These are phyloP conservation scores for Pyronema omphalodes DNA, from an alignment of 495 filamentous ascomycete species.

Conservation along the genomic window DNA sequence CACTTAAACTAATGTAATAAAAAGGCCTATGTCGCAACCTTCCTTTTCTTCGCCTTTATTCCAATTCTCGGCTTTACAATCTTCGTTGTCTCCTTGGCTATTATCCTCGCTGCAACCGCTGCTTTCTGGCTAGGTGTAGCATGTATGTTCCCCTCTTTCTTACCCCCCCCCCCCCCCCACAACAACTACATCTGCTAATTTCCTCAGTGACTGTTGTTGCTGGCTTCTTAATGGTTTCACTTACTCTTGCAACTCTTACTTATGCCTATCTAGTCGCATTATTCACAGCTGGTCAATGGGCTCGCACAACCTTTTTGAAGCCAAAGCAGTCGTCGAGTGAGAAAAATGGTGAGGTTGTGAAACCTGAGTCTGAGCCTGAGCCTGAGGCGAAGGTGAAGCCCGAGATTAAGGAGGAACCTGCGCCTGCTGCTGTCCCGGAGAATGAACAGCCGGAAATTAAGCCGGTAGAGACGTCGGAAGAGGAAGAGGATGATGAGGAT, in stretches of 20 bases:
- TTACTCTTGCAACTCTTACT: background rate
- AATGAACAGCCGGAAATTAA: background rate
- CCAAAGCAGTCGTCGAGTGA: background rate
- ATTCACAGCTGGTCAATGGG: background rate
- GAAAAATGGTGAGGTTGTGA: background rate
- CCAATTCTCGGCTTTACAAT: background rate
- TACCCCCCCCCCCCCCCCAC: background rate
- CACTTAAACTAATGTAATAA: too few species aligned
- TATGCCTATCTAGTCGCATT: constrained; percentile 1
- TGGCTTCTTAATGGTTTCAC: background rate
- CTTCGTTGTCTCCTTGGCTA: background rate
- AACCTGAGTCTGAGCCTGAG: constrained; percentile 4
- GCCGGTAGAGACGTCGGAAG: background rate
- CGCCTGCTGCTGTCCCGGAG: too few species aligned
- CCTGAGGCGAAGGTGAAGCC: constrained; percentile 21
- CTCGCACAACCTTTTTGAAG: background rate
- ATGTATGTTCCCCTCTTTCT: background rate
- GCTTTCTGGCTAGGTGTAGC: constrained; percentile 2
- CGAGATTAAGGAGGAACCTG: background rate
- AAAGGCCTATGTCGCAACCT: background rate
- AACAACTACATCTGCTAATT: background rate
- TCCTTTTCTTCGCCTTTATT: background rate
- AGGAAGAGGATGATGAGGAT: constrained; percentile 2
- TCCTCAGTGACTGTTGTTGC: background rate
- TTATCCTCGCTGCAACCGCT: background rate